These are phyloP conservation scores for Beverwykella pulmonaria DNA, from an alignment of 495 filamentous ascomycete species.

Conservation along the genomic window DNA sequence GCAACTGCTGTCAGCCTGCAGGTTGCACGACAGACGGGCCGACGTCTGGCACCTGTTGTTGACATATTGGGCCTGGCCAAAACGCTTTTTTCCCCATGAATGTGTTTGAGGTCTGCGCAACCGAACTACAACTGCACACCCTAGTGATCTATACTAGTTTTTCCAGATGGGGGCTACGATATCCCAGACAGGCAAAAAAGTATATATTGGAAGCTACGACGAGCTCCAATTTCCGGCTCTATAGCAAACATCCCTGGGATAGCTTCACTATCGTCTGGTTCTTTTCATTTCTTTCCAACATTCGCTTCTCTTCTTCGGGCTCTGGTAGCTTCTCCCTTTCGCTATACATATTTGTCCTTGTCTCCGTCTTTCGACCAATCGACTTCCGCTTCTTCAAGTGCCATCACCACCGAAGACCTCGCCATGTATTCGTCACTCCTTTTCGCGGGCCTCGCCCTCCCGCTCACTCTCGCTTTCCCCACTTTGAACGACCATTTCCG, in stretches of 20 bases:
- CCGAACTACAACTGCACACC: not conserved
- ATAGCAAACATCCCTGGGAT: constrained; percentile 5
- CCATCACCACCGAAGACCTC: not conserved
- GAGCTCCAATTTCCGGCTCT: constrained; percentile 5
- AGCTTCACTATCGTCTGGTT: not conserved
- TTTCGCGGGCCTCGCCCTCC: constrained; percentile 9
- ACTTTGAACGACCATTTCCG: not conserved
- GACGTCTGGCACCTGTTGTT: not conserved
- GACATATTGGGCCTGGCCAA: not conserved
- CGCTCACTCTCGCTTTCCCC: constrained; percentile 8
- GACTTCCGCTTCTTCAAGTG: not conserved
- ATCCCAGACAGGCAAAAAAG: not conserved
- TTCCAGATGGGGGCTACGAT: not conserved
- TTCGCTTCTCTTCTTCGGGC: constrained; percentile 32
- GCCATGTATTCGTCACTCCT: constrained; percentile 5
- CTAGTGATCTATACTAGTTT: not conserved
- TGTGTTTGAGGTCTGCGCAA: constrained; percentile 15
- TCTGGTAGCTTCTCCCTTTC: constrained; percentile 30
- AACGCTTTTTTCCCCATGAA: not conserved
- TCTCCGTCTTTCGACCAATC: not conserved
- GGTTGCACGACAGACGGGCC: constrained; percentile 12
- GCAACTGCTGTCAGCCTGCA: constrained; percentile 21
- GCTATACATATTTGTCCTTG: constrained; percentile 1
- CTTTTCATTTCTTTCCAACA: constrained; percentile 10
- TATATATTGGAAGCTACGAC: constrained; percentile 25